Evolutionary conservation across 768 basidiomycete genomes (phyloP), one percentile per base, ranked within the genome.

Genomic region (Chalciporus piperatus): DNA sequence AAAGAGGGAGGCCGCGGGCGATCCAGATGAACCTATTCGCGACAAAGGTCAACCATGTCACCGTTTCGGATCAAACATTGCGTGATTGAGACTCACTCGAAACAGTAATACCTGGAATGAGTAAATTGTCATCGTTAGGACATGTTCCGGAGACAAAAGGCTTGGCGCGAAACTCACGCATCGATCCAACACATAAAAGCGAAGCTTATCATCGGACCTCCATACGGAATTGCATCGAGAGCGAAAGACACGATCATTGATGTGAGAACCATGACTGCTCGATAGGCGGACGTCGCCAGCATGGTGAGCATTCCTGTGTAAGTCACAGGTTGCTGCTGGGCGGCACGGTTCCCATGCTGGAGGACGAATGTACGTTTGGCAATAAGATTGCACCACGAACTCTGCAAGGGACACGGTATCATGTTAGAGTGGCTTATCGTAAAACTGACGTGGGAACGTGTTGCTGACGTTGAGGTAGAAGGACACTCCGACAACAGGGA

Each of bases 141-240:
- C 32, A 43, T 50, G 54, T 45, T 45, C 50, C 7, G 17, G 35
- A 3, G 30, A 20, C 27, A 16, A n/a, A 39, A 42, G 47, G 23
- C n/a, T 39, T 12, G 54, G 43, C 17, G 32, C 41, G 48, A 16
- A 10, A 86, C 90, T 78, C 68, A 93, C 87, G 92, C 77, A 65
- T 94, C 85, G 41, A 93, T 77, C 87, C 92, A 91, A 61, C 89
- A 92, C 51, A 92, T 70, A 63, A 92, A 94, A 6, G 80, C 65
- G 63, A 92, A 89, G 23, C 82, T 80, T 6, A 77, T 68, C 2
- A 74, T 52, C 1, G 79, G 73, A 9, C 92, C 92, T 12, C 84
- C 68, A 49, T 78, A 73, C 3, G 92, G 92, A 17, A 91, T 73
- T 46, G 76, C 73, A 6, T 75, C 71, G 28, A 95, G 72, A 14